Percentiles rank a stretch among this genome's conserved stretches.
These are phyloP conservation scores for Metschnikowia lochheadii DNA, from an alignment of 805 yeast species.

Conservation along the genomic window DNA sequence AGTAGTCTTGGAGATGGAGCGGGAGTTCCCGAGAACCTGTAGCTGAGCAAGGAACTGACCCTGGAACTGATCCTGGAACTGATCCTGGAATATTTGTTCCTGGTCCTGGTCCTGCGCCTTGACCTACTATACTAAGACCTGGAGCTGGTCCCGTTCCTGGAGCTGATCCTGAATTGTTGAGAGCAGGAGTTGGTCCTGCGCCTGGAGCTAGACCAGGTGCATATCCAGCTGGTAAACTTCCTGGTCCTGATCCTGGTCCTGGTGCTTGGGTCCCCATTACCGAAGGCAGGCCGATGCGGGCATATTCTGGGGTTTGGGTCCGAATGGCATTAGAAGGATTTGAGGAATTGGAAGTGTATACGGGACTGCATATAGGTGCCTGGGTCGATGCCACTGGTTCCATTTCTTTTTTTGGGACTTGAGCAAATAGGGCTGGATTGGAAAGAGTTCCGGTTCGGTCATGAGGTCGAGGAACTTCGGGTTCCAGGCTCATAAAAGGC, in stretches of 20 bases:
- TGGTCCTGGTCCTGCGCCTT: not conserved
- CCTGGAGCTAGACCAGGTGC: not conserved
- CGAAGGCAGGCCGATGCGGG: not conserved
- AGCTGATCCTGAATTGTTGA: not conserved
- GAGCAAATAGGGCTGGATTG: too few relatives aligned
- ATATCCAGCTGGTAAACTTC: too few relatives aligned
- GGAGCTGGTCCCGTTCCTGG: not conserved
- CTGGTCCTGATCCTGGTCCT: not conserved
- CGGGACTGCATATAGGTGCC: too few relatives aligned
- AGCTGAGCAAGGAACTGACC: not conserved
- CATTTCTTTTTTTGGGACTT: not conserved
- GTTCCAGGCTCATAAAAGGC: too few relatives aligned
- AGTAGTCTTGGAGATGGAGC: slow-evolving; percentile 43
- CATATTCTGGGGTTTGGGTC: not conserved
- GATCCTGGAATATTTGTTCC: not conserved
- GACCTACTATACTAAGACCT: not conserved
- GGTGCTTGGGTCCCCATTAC: not conserved
- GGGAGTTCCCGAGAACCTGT: slow-evolving; percentile 42
- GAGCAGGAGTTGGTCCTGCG: not conserved
- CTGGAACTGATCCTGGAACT: not conserved
- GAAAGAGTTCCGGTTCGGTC: too few relatives aligned
- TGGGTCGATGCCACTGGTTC: not conserved
- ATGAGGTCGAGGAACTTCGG: too few relatives aligned
- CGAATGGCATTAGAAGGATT: not conserved
- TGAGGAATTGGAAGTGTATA: not conserved